Percentiles rank a stretch among this genome's conserved stretches.
These are phyloP conservation scores for Lodderomyces parapsilosis DNA, from an alignment of 1,139 yeast genomes.

Conservation along the genomic window DNA sequence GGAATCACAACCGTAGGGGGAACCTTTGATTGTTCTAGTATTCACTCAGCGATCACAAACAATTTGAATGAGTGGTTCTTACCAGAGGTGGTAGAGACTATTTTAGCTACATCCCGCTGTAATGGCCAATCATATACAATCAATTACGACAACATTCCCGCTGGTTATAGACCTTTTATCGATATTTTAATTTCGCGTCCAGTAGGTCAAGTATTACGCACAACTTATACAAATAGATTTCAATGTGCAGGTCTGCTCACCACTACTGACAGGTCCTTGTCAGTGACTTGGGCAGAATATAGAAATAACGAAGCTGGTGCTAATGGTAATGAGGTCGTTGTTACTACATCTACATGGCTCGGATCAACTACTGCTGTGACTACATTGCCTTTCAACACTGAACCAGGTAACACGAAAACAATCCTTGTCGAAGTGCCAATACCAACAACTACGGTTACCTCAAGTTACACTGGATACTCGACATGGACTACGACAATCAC, in stretches of 20 bases:
- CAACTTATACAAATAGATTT: constrained; percentile 17
- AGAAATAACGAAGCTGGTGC: constrained; percentile 16
- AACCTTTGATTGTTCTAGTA: constrained; percentile 23
- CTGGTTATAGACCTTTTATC: constrained; percentile 33
- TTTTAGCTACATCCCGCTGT: constrained; percentile 18
- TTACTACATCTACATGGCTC: constrained; percentile 25
- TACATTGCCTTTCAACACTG: constrained; percentile 18
- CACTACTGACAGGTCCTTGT: background rate
- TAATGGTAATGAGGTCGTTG: constrained; percentile 21
- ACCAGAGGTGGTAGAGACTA: constrained; percentile 15
- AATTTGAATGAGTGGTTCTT: constrained; percentile 22
- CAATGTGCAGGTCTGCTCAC: constrained; percentile 13
- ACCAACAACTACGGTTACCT: constrained; percentile 20
- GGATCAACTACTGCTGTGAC: constrained; percentile 21
- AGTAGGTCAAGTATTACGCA: constrained; percentile 2
- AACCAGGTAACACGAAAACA: constrained; percentile 15
- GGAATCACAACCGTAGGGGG: constrained; percentile 17
- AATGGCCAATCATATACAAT: constrained; percentile 13
- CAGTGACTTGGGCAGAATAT: constrained; percentile 13
- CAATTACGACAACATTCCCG: constrained; percentile 24
- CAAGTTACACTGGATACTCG: constrained; percentile 16
- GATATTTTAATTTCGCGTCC: constrained; percentile 16
- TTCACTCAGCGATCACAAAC: constrained; percentile 22
- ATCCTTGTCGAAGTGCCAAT: constrained; percentile 19
- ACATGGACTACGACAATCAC: constrained; percentile 15